A percentile compares a stretch with the other conserved stretches of the same genome.
phyloP scores from a whole-genome alignment of 805 yeast species.

The Nakazawaea peltata region DNA sequence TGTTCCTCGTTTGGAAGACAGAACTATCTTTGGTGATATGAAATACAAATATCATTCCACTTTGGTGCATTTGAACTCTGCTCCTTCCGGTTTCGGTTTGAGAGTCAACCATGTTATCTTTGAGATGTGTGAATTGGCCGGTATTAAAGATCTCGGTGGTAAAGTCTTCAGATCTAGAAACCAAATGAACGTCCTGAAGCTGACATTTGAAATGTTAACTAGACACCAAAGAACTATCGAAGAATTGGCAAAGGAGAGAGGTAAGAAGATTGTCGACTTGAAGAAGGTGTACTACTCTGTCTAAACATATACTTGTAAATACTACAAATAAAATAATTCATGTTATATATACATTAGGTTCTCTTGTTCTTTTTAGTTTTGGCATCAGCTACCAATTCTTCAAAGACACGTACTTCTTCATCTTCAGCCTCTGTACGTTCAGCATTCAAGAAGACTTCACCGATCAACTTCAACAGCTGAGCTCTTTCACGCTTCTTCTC shows the following conservation, averaged over 20 bases:
- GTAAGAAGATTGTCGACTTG: constrained; percentile 90
- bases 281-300: constrained; percentile 78
- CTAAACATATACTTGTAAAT: constrained; percentile 3
- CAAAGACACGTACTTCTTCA: constrained; percentile 87
- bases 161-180: constrained; percentile 90
- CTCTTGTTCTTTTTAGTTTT: constrained; percentile 50
- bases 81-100: constrained; percentile 90
- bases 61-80: constrained; percentile 69
- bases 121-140: constrained; percentile 88
- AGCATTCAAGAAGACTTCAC: constrained; percentile 58
- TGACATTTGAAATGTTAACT: constrained; percentile 73
- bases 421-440: constrained; percentile 81
- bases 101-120: constrained; percentile 85
- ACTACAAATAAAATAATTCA: not conserved
- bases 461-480: constrained; percentile 66
- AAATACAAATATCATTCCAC: constrained; percentile 85
- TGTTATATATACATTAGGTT: too few species aligned
- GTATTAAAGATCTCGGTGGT: constrained; percentile 88
- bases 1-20: constrained; percentile 81
- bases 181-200: constrained; percentile 90
- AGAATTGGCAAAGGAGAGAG: constrained; percentile 85
- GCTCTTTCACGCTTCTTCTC: constrained; percentile 69
- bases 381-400: constrained; percentile 87
- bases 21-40: constrained; percentile 83
- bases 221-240: constrained; percentile 73